phyloP scores from a whole-genome alignment of 2,329 filamentous ascomycete genomes.

The Exophiala xenobiotica region DNA sequence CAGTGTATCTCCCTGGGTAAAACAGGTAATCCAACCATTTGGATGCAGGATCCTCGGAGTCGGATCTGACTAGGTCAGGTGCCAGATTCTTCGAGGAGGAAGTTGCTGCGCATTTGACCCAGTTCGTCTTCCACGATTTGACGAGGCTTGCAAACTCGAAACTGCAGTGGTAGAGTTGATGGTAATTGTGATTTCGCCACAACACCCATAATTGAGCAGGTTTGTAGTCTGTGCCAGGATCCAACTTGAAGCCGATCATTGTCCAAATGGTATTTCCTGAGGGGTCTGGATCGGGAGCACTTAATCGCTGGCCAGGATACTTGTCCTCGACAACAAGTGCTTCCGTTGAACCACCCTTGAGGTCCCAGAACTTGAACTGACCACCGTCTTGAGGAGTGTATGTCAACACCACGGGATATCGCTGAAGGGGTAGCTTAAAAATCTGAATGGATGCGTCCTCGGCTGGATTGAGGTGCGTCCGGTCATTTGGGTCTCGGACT shows the following conservation, averaged over 20 bases:
- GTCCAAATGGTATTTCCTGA: constrained; percentile 77
- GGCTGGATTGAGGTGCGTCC: constrained; percentile 74
- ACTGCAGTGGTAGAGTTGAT: constrained; percentile 70
- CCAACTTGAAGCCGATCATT: constrained; percentile 71
- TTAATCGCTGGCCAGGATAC: constrained; percentile 62
- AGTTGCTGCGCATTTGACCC: constrained; percentile 63
- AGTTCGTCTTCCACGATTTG: constrained; percentile 63
- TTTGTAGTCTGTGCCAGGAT: constrained; percentile 52
- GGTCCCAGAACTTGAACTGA: constrained; percentile 92
- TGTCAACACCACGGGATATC: constrained; percentile 59
- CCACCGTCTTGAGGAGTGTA: constrained; percentile 85
- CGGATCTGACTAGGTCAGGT: constrained; percentile 60
- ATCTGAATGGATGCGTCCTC: constrained; percentile 76
- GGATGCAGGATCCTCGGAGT: constrained; percentile 70
- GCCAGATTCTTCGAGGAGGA: constrained; percentile 43
- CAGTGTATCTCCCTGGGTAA: constrained; percentile 77
- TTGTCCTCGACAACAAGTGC: constrained; percentile 67
- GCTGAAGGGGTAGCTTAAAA: constrained; percentile 47
- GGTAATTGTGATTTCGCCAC: constrained; percentile 82
- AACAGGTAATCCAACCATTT: constrained; percentile 85
- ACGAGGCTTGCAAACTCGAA: constrained; percentile 67
- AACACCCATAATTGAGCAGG: constrained; percentile 69
- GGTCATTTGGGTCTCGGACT: constrained; percentile 64
- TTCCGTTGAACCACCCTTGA: constrained; percentile 60
- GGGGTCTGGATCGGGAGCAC: constrained; percentile 61